Percentiles rank a stretch among this genome's conserved stretches.
phyloP scores from a whole-genome alignment of 768 basidiomycete genomes.

The Wakefieldia striispora region DNA sequence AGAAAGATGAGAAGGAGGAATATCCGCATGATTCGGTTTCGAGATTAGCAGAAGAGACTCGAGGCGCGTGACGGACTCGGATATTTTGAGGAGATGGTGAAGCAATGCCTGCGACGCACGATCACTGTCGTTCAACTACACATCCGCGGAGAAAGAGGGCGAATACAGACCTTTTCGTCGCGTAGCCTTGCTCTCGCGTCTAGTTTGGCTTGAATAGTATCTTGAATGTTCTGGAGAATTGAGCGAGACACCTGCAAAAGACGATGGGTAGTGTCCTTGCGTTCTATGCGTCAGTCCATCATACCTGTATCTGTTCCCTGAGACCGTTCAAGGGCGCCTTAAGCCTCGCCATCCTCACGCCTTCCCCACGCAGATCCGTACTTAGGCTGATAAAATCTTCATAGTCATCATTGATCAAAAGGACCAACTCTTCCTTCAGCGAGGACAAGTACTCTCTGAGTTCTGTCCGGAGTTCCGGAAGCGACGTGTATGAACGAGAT shows the following conservation, averaged over 20 bases:
- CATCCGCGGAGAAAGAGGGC: not conserved
- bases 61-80: constrained; percentile 85
- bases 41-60: constrained; percentile 79
- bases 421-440: constrained; percentile 91
- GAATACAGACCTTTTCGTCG: constrained; percentile 67
- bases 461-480: constrained; percentile 85
- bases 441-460: constrained; percentile 79
- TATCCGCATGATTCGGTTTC: constrained; percentile 39
- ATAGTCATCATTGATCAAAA: constrained; percentile 96
- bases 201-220: constrained; percentile 75
- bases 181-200: constrained; percentile 70
- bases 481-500: constrained; percentile 78
- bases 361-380: constrained; percentile 87
- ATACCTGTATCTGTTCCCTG: constrained; percentile 64
- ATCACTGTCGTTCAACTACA: not conserved
- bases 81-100: constrained; percentile 86
- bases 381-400: constrained; percentile 97
- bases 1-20: constrained; percentile 30
- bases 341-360: constrained; percentile 63
- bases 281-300: constrained; percentile 26
- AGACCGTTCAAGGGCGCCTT: constrained; percentile 65
- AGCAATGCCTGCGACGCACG: constrained; percentile 61
- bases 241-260: constrained; percentile 49
- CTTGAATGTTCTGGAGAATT: constrained; percentile 65
- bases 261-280: not conserved